Base-by-base conservation (phyloP, 345 rosid species). In the Salix arbutifolia region DNA sequence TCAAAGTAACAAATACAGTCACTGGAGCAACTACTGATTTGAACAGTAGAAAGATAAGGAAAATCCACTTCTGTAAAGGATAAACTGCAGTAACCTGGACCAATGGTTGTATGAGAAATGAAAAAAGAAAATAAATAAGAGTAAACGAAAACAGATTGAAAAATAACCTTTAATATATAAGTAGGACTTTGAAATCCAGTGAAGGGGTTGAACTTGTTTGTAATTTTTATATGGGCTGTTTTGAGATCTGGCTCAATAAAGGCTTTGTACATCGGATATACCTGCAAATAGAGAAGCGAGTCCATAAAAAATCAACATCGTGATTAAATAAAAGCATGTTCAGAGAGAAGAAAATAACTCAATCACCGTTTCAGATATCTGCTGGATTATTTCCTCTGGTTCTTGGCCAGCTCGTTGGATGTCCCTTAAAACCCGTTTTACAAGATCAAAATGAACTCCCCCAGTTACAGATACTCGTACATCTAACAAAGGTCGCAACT, bases 221-320 rank as follows among this genome's bases (percentile, higher is more conserved):
- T 85, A 75, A 96, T 94, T 87, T 87, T 92, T 72, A 96, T 88
- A 66, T 96, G 99, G 61, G 98, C 99, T 61, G 97, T 96, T 88
- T 90, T 89, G 74, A 96, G 98, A 85, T 96, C 99, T 72, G 99
- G 98, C 86, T 96, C 99, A 30, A 94, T 96, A 81, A 88, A 96
- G 82, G 99, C 99, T 84, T 96, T 96, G 88, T 94, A 96, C 99
- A 96, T 96, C 14, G 99, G 97, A 85, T 92, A 96, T 50, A 96
- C 98, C 99, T 96, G 87, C 75, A 83, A 80, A 77, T 18, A 81
- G 61, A 72, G 65, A 68, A 73, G 23, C n/a, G 44, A 75, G 79
- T 71, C 72, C 44, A 74, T 71, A 23, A 62, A 38, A 65, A 80
- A 74, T 46, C 48, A 74, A 38, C 53, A 23, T 12, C 42, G 74